Evolutionary conservation across 495 filamentous ascomycete genomes (phyloP).

Genomic region (Aspergillus coremiiformis): DNA sequence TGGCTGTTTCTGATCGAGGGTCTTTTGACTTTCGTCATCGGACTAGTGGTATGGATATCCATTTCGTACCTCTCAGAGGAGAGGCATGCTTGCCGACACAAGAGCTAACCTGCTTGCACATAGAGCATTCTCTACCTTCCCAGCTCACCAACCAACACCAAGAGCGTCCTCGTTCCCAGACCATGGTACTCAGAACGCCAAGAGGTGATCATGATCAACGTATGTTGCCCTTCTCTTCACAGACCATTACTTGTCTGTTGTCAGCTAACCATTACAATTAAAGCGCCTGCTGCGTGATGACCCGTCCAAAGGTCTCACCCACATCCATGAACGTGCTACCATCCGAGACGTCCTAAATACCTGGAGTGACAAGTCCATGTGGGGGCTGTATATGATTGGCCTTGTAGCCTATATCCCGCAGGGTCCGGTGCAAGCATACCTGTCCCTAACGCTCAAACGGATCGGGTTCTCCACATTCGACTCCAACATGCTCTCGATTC

Average conservation of each 20-base stretch:
- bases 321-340: slow-evolving; percentile 25
- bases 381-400: slow-evolving; percentile 41
- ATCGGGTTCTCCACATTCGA: slow-evolving; percentile 41
- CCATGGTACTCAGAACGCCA: slow-evolving; percentile 49
- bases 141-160: slow-evolving; percentile 45
- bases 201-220: slow-evolving; percentile 43
- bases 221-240: not conserved
- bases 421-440: slow-evolving; percentile 33
- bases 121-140: slow-evolving; percentile 30
- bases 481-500: slow-evolving; percentile 40
- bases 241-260: not conserved
- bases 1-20: slow-evolving; percentile 47
- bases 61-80: not conserved
- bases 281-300: slow-evolving; percentile 44
- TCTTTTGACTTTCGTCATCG: slow-evolving; percentile 26
- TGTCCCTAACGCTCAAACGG: slow-evolving; percentile 33
- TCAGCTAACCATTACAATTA: not conserved
- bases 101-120: not conserved
- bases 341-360: slow-evolving; percentile 24
- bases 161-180: slow-evolving; percentile 39
- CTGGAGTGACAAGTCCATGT: slow-evolving; percentile 30
- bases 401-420: slow-evolving; percentile 43
- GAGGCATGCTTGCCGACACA: not conserved
- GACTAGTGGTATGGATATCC: slow-evolving; percentile 19
- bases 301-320: slow-evolving; percentile 42